Evolutionary conservation across 2,329 filamentous ascomycete species (phyloP).

Genomic region (Pseudovirgaria hyperparasitica): DNA sequence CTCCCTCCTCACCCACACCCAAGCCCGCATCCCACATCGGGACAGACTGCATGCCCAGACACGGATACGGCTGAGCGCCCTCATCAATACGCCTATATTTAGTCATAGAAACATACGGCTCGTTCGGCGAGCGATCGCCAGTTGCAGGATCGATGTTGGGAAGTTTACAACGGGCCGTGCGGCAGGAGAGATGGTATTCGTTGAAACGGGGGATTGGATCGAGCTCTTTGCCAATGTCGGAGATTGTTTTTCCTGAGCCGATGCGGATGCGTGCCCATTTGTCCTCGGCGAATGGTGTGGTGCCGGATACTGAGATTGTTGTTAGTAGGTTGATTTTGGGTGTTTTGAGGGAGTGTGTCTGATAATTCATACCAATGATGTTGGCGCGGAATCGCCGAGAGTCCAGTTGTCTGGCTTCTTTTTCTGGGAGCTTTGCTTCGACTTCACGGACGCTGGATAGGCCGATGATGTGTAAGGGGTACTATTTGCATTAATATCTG

Average conservation of each 20-base stretch:
- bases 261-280: slow-evolving; percentile 51
- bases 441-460: slow-evolving; percentile 51
- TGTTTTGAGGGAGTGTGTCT: slow-evolving; percentile 1
- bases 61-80: slow-evolving; percentile 43
- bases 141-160: slow-evolving; percentile 55
- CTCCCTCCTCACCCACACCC: slow-evolving; percentile 18
- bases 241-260: too few species aligned
- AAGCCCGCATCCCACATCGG: slow-evolving; percentile 28
- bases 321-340: neutral
- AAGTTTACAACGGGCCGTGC: slow-evolving; percentile 57
- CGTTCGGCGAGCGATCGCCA: slow-evolving; percentile 40
- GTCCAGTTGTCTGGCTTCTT: slow-evolving; percentile 41
- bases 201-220: slow-evolving; percentile 9
- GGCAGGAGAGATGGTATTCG: slow-evolving; percentile 44
- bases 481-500: slow-evolving; percentile 30
- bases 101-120: slow-evolving; percentile 48
- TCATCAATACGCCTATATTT: slow-evolving; percentile 47
- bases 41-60: slow-evolving; percentile 54
- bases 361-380: slow-evolving; percentile 44
- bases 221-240: too few species aligned
- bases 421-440: slow-evolving; percentile 42
- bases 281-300: slow-evolving; percentile 55
- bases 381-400: slow-evolving; percentile 58
- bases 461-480: slow-evolving; percentile 57
- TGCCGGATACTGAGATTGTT: slow-evolving; percentile 41